A percentile compares a stretch with the other conserved stretches of the same genome.
These are phyloP conservation scores for Pelagophyceae sp. DNA, from an alignment of 352 stramenopile species.

Conservation along the genomic window DNA sequence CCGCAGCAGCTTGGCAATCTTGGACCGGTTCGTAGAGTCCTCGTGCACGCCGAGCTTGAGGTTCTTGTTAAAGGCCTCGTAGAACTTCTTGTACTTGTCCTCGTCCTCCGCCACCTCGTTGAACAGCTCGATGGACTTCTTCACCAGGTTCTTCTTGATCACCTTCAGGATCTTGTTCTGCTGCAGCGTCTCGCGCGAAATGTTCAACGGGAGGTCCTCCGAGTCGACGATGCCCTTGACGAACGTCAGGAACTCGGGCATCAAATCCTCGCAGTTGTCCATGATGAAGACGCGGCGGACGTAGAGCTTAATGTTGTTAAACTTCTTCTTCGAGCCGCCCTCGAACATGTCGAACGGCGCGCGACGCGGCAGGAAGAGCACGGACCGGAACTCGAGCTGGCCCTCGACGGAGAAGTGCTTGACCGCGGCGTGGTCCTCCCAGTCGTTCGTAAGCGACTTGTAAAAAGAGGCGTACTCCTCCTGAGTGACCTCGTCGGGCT, in stretches of 20 bases:
- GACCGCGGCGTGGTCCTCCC: conserved; percentile 90
- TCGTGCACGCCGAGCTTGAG: conserved; percentile 98
- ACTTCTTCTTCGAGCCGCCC: conserved; percentile 95
- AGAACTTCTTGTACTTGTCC: conserved; percentile 98
- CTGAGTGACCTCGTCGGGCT: conserved; percentile 95
- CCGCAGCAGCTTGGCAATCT: conserved; percentile 97
- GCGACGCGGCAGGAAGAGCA: conserved; percentile 71
- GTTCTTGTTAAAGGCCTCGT: conserved; percentile 99
- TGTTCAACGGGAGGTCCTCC: conserved; percentile 98
- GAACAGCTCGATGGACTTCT: conserved; percentile 99
- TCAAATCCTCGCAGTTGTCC: conserved; percentile 99
- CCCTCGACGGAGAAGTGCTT: conserved; percentile 99
- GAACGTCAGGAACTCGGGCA: conserved; percentile 98
- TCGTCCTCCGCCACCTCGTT: conserved; percentile 93
- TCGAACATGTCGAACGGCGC: conserved; percentile 99
- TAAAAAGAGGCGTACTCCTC: conserved; percentile 99
- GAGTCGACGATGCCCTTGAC: conserved; percentile 99
- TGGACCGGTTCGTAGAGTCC: conserved; percentile 95
- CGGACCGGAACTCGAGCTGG: conserved; percentile 97
- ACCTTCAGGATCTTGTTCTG: conserved; percentile 99
- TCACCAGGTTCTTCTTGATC: conserved; percentile 99
- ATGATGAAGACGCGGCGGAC: conserved; percentile 99
- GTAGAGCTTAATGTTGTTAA: conserved; percentile 99
- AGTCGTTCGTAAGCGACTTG: conserved; percentile 99
- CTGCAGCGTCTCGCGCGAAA: conserved; percentile 98